Percentiles rank a stretch among this genome's conserved stretches.
phyloP scores from a whole-genome alignment of 768 basidiomycete genomes.

The Boletus speciosus region DNA sequence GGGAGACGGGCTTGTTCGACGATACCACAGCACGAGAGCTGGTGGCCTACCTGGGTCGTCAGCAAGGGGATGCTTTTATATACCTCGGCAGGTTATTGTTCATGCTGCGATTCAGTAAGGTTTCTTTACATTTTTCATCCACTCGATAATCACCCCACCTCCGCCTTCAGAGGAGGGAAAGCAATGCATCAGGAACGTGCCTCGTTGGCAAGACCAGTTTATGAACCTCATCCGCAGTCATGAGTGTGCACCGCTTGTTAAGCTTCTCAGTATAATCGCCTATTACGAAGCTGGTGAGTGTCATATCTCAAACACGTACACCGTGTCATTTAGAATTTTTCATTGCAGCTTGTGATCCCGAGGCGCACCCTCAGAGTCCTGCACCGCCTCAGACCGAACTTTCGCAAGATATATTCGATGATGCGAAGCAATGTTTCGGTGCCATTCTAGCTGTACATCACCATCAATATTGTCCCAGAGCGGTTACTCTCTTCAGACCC shows the following conservation, averaged over 20 bases:
- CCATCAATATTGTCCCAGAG: conserved; percentile 19
- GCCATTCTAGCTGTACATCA: conserved; percentile 8
- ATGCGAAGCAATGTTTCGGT: conserved; percentile 14
- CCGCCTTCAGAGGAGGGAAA: conserved; percentile 17
- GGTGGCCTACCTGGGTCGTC: conserved; percentile 4
- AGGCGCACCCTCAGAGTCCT: not conserved
- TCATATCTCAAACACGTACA: no score
- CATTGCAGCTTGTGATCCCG: conserved; percentile 6
- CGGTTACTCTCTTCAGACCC: conserved; percentile 18
- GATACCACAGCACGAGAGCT: conserved; percentile 13
- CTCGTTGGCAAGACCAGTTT: conserved; percentile 11
- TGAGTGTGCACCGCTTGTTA: conserved; percentile 14
- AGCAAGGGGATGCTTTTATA: conserved; percentile 15
- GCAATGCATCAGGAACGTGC: conserved; percentile 16
- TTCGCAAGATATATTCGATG: conserved; percentile 1
- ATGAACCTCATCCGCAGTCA: conserved; percentile 4
- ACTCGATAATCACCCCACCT: not conserved
- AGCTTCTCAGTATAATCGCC: conserved; percentile 20
- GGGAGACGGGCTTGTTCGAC: conserved; percentile 23
- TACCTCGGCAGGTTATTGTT: conserved; percentile 20
- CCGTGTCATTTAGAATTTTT: not conserved
- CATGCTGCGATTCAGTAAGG: conserved; percentile 21
- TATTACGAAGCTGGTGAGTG: conserved; percentile 22
- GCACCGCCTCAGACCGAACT: not conserved
- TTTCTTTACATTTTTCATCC: not conserved